Conservation (phyloP, 441 rosid species). For the Syzygium malaccense region DNA sequence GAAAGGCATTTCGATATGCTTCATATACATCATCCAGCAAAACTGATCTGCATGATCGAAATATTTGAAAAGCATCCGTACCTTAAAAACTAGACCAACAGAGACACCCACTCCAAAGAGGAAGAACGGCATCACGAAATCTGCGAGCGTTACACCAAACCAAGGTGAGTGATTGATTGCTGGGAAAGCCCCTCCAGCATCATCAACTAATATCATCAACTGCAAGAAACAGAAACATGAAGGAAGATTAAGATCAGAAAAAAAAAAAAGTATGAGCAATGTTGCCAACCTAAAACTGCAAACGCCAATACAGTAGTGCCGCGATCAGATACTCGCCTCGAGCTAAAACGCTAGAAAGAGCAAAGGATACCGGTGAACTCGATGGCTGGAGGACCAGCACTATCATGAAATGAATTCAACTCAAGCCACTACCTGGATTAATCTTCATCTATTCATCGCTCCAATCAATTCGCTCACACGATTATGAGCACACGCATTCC, state of each 20-base stretch:
- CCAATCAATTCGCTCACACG: background rate
- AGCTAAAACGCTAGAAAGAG: background rate
- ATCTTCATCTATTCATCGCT: background rate
- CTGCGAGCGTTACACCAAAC: conserved; percentile 55
- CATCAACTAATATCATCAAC: conserved; percentile 61
- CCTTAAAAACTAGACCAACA: conserved; percentile 39
- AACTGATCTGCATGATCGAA: background rate
- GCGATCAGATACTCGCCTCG: background rate
- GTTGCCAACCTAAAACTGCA: background rate
- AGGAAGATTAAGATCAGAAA: background rate
- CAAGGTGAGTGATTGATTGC: conserved; percentile 57
- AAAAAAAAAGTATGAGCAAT: background rate
- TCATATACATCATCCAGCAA: background rate
- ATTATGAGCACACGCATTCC: background rate
- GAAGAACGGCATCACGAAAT: conserved; percentile 59
- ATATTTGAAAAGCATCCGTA: background rate
- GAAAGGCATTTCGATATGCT: background rate
- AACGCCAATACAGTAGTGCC: background rate
- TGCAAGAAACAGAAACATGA: conserved; percentile 13
- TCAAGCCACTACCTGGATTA: background rate
- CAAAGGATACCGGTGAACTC: background rate
- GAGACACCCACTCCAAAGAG: conserved; percentile 56
- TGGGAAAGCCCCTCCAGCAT: conserved; percentile 60
- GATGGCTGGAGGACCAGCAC: background rate
- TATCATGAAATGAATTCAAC: background rate